Conservation (phyloP, 2,329 filamentous ascomycete genomes). For the Fusarium falciforme region DNA sequence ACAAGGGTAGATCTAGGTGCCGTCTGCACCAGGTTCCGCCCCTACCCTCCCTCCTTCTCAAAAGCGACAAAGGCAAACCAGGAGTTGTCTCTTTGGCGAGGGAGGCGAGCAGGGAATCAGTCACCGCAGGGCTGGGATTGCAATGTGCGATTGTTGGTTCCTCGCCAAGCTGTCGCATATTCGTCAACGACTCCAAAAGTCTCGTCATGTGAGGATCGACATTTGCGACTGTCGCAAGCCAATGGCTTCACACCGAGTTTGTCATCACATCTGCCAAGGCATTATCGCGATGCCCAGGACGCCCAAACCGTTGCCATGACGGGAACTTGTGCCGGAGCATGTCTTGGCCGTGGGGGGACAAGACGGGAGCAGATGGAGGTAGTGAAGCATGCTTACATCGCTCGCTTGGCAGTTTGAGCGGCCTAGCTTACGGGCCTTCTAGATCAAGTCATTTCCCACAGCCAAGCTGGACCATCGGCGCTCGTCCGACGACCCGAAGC, state of each 20-base stretch:
- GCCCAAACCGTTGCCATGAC: neutral
- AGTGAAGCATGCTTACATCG: neutral
- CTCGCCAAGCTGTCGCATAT: slow-evolving; percentile 17
- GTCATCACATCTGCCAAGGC: neutral
- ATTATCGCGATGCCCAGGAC: slow-evolving; percentile 20
- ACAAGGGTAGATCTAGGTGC: slow-evolving; percentile 31
- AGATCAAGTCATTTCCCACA: slow-evolving; percentile 26
- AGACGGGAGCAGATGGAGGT: slow-evolving; percentile 15
- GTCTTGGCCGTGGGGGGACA: slow-evolving; percentile 27
- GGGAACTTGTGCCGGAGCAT: slow-evolving; percentile 9
- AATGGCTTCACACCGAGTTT: neutral
- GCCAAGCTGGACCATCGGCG: slow-evolving; percentile 37
- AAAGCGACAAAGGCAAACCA: neutral
- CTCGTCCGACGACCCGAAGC: slow-evolving; percentile 40
- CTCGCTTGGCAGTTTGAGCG: slow-evolving; percentile 21
- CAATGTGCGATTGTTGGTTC: slow-evolving; percentile 1
- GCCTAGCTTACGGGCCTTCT: slow-evolving; percentile 11
- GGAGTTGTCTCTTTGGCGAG: slow-evolving; percentile 7
- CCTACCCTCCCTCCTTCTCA: neutral
- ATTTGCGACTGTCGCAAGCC: neutral
- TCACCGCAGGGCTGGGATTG: neutral
- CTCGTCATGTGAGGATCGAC: slow-evolving; percentile 29
- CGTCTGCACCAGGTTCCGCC: slow-evolving; percentile 19
- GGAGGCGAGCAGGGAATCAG: slow-evolving; percentile 22
- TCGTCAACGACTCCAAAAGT: slow-evolving; percentile 29